Evolutionary conservation across 805 yeast genomes (phyloP).

Genomic region (Metahyphopichia silvanorum): DNA sequence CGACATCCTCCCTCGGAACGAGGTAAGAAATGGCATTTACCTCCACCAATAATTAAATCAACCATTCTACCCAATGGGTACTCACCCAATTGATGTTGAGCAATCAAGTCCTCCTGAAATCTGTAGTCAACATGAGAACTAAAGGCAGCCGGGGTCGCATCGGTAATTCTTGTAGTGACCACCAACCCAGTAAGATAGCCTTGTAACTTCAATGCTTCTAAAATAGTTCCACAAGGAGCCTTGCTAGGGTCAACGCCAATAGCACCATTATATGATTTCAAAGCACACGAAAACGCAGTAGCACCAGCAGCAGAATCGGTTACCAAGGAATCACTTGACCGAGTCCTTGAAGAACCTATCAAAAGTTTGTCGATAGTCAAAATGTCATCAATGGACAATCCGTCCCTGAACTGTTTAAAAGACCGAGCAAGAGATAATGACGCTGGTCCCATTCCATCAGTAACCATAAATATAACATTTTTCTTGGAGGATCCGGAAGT

Average conservation of each 20-base stretch:
- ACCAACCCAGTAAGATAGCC: conserved; percentile 88
- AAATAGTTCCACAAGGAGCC: conserved; percentile 80
- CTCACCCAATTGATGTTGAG: conserved; percentile 80
- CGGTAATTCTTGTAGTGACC: conserved; percentile 88
- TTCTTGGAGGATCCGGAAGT: conserved; percentile 55
- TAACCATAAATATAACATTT: conserved; percentile 82
- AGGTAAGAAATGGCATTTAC: conserved; percentile 79
- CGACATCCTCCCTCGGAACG: conserved; percentile 60
- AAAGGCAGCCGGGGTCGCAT: conserved; percentile 93
- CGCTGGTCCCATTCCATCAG: conserved; percentile 96
- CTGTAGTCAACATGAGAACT: conserved; percentile 76
- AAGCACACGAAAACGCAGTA: conserved; percentile 84
- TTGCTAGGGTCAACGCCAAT: conserved; percentile 74
- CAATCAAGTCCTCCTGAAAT: conserved; percentile 79
- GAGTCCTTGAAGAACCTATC: conserved; percentile 82
- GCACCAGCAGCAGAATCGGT: conserved; percentile 99
- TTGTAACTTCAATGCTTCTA: conserved; percentile 80
- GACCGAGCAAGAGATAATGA: conserved; percentile 77
- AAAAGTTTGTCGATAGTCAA: conserved; percentile 64
- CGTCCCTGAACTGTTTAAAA: conserved; percentile 60
- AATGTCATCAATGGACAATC: conserved; percentile 51
- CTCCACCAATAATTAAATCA: conserved; percentile 89
- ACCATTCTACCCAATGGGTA: conserved; percentile 77
- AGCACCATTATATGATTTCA: conserved; percentile 86
- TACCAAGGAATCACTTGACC: conserved; percentile 70